Evolutionary conservation across 169 alveolate genomes (phyloP).

Genomic region (Eimeria brunetti): DNA sequence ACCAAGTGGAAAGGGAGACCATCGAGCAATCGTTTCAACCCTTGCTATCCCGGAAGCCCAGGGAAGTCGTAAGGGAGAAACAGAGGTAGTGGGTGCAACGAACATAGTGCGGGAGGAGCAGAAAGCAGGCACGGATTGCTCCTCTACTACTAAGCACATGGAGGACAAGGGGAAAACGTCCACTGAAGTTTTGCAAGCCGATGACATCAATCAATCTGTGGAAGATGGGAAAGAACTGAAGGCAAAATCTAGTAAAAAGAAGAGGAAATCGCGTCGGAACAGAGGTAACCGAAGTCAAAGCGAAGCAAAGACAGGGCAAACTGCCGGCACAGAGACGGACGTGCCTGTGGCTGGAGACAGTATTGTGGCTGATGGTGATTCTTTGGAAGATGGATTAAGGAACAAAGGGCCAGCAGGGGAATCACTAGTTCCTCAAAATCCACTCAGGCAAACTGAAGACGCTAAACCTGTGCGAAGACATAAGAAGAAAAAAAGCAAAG

Average conservation of each 20-base stretch:
- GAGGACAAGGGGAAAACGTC: not conserved
- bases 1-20: not conserved
- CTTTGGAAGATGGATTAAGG: not conserved
- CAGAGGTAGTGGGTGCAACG: not conserved
- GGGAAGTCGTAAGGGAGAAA: not conserved
- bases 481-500: conserved; percentile 30
- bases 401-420: not conserved
- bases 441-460: not conserved
- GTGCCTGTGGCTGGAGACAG: not conserved
- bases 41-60: not conserved
- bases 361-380: not conserved
- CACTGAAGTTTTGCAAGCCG: not conserved
- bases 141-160: not conserved
- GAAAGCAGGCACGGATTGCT: not conserved
- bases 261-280: not conserved
- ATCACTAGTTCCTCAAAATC: not conserved
- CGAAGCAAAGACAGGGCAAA: not conserved
- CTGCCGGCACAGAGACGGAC: not conserved
- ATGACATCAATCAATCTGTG: not conserved
- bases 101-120: not conserved
- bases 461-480: not conserved
- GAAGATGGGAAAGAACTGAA: not conserved
- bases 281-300: not conserved
- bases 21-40: not conserved
- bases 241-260: not conserved